phyloP scores from a whole-genome alignment of 1,284 basidiomycete genomes.

The Trametes sp. region DNA sequence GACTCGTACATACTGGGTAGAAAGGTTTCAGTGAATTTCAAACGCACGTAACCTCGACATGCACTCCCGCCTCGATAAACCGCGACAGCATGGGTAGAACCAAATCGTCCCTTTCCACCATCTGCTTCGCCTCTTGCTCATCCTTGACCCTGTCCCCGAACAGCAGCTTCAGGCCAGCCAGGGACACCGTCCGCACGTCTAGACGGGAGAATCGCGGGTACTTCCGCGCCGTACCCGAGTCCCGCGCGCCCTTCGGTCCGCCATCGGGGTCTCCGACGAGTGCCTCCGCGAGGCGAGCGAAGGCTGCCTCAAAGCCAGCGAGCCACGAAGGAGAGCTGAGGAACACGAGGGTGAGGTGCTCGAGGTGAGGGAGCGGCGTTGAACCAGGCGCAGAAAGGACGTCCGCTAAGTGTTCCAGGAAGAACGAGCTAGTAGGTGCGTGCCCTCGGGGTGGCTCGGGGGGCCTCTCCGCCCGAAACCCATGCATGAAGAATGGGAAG shows the following conservation, averaged over 20 bases:
- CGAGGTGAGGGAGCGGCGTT: constrained; percentile 1
- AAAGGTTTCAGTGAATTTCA: background rate
- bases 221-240: no score
- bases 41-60: background rate
- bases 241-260: background rate
- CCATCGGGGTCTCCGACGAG: background rate
- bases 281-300: background rate
- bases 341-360: background rate
- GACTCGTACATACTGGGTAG: background rate
- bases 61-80: background rate
- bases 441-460: no score
- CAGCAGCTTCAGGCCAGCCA: background rate
- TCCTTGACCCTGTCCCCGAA: background rate
- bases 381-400: background rate
- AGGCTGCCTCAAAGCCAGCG: background rate
- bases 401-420: background rate
- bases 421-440: background rate
- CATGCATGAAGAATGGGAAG: background rate
- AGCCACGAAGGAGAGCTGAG: background rate
- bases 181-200: background rate
- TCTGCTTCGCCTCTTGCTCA: background rate
- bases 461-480: no score
- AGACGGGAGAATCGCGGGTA: background rate
- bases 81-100: background rate
- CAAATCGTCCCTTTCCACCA: background rate